Evolutionary conservation across 106 monocot species (phyloP), one percentile per base, ranked within the genome.

Genomic region (Ottelia alismoides): DNA sequence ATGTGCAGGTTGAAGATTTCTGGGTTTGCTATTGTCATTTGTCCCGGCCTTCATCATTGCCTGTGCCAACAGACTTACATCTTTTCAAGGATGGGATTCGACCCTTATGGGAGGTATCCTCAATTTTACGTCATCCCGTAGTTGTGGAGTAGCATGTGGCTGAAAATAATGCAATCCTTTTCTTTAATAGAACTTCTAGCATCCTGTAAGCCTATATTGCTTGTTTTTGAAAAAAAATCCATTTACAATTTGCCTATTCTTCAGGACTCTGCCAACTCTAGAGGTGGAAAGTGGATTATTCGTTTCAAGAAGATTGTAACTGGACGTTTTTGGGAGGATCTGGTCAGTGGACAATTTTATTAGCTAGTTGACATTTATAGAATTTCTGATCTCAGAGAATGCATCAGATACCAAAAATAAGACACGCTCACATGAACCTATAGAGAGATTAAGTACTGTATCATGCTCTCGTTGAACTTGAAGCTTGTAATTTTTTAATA

Each of bases 11-110:
- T 60, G 94, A 96, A 76, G 78, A 77, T 0, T 96, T 96, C 45
- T 96, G 94, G 94, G 81, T 88, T 53, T 88, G 81, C 60, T 96
- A 96, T 65, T 96, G 94, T 60, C 94, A 96, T 65, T 63, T 96
- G 40, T 52, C 84, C 24, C 84, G 84, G 7, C 81, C 94, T 49
- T 81, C 81, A 60, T 60, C 71, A 60, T 65, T 88, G 18, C 94
- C 88, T 4, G 68, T 67, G 52, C 94, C 88, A 46, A 96, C 88
- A 51, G 94, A 96, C 72, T 68, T 96, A 43, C 88, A 84, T 74
- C 78, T 96, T 55, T 96, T 96, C 67, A 96, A 96, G 71, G 94
- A 81, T 19, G 94, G 94, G 17, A 85, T 96, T 69, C 74, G 84
- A 1, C 88, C 94, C 22, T 72, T 96, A 27, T 96, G 94, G 94